Conservation (phyloP, 495 filamentous ascomycete genomes). For the Aspergillus affinis region DNA sequence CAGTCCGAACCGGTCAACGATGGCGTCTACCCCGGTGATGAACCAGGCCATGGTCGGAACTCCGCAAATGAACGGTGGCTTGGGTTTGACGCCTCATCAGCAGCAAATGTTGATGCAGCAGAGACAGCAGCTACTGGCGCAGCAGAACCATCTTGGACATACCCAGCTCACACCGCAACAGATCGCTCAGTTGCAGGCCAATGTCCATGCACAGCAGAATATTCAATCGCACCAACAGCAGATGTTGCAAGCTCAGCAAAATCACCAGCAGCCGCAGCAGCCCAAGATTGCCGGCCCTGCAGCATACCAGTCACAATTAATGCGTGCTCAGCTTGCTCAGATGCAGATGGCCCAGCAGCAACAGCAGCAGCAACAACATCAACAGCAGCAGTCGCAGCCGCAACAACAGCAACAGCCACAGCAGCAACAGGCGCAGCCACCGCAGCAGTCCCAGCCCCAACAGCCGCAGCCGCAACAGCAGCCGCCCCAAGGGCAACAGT, state of each 20-base stretch:
- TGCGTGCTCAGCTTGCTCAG: conserved; percentile 42
- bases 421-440: conserved; percentile 39
- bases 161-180: conserved; percentile 49
- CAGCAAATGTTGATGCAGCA: conserved; percentile 48
- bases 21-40: conserved; percentile 60
- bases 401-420: conserved; percentile 2
- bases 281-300: conserved; percentile 43
- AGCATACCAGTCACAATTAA: conserved; percentile 45
- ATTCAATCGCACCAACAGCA: conserved; percentile 49
- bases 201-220: conserved; percentile 55
- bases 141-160: conserved; percentile 43
- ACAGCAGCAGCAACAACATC: conserved; percentile 36
- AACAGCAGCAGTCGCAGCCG: conserved; percentile 32
- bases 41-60: conserved; percentile 50
- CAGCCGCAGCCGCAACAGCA: conserved; percentile 36
- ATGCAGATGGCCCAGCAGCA: conserved; percentile 43
- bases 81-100: conserved; percentile 43
- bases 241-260: conserved; percentile 38
- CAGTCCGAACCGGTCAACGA: conserved; percentile 61
- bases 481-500: conserved; percentile 23
- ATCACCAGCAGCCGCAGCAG: conserved; percentile 38
- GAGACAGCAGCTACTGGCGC: conserved; percentile 49
- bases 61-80: conserved; percentile 39
- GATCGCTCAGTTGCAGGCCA: conserved; percentile 44
- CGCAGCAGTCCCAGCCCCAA: conserved; percentile 42